Percentiles rank a stretch among this genome's conserved stretches.
Conservation (phyloP, 306 rosid genomes). For the Lathyrus sativus region DNA sequence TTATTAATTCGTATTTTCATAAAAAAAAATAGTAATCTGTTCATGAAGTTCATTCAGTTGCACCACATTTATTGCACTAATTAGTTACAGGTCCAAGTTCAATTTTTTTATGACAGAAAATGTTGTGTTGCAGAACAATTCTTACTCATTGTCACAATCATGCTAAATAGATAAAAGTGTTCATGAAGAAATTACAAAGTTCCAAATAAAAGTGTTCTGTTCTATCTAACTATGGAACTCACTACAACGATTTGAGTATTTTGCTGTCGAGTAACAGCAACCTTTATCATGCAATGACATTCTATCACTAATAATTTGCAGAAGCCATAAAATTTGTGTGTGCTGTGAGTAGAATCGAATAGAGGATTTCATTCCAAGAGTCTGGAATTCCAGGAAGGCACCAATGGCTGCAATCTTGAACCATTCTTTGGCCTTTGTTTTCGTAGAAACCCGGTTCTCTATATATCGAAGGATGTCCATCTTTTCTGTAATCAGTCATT, state of each 20-base stretch:
- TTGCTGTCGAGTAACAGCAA: conserved; percentile 1
- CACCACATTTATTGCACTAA: too few relatives aligned
- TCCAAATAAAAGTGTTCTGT: background rate
- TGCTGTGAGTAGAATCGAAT: conserved; percentile 38
- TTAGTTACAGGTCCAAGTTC: too few relatives aligned
- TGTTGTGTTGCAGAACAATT: too few relatives aligned
- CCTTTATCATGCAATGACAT: background rate
- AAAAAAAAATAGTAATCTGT: too few relatives aligned
- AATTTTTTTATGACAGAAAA: too few relatives aligned
- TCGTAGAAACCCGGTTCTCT: conserved; percentile 23
- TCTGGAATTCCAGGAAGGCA: conserved; percentile 58
- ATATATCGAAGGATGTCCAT: conserved; percentile 45
- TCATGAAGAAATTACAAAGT: too few relatives aligned
- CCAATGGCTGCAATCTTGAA: conserved; percentile 51
- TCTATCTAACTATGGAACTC: background rate
- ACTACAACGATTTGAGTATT: background rate
- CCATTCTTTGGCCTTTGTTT: conserved; percentile 30
- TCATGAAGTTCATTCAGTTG: too few relatives aligned
- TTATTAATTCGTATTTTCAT: too few relatives aligned
- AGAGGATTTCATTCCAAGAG: conserved; percentile 49
- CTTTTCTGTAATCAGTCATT: conserved; percentile 48
- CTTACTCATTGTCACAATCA: too few relatives aligned
- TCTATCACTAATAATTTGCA: conserved; percentile 11
- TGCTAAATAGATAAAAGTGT: too few relatives aligned
- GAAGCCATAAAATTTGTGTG: background rate